Percentiles rank a stretch among this genome's conserved stretches.
Evolutionary conservation across 345 rosid genomes (phyloP).

Genomic region (Corymbia maculata): DNA sequence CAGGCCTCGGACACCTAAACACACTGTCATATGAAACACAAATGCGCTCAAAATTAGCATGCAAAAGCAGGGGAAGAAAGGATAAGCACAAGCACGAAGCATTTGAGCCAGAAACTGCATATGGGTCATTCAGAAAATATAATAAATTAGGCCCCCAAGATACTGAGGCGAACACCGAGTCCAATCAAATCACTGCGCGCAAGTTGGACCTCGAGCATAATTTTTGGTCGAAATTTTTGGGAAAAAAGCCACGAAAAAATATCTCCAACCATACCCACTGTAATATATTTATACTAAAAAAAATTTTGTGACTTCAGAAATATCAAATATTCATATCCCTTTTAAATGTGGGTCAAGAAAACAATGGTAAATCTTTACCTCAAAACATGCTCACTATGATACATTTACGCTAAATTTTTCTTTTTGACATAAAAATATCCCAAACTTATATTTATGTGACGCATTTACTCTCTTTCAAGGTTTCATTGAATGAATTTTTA

Average conservation of each 20-base stretch:
- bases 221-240: background rate
- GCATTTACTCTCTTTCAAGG: no score
- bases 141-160: background rate
- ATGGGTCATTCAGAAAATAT: background rate
- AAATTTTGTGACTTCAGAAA: no score
- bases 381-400: background rate
- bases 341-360: background rate
- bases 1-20: background rate
- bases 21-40: background rate
- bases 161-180: background rate
- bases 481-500: no score
- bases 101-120: background rate
- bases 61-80: background rate
- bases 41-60: background rate
- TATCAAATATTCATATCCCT: background rate
- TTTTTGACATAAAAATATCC: no score
- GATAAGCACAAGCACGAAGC: background rate
- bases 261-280: no score
- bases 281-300: no score
- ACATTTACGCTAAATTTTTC: no score
- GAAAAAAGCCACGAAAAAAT: no score
- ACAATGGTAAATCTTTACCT: background rate
- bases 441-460: no score
- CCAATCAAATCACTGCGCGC: background rate
- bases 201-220: background rate